Evolutionary conservation across 257 asterid species (phyloP).

Genomic region (Solanum bukasovii): DNA sequence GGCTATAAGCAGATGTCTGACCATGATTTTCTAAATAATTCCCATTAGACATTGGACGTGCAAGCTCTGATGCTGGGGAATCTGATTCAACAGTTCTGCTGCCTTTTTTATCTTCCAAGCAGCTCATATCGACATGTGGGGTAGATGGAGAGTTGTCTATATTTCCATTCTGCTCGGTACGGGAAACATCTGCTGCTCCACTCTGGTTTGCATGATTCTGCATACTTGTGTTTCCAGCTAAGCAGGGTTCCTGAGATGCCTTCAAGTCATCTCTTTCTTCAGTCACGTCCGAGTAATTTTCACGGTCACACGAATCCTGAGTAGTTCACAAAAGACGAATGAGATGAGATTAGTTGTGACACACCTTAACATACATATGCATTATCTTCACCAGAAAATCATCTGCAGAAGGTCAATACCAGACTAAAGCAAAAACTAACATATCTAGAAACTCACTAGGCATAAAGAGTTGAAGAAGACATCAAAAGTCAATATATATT

Average conservation of each 20-base stretch:
- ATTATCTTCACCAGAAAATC: not conserved
- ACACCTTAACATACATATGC: not conserved
- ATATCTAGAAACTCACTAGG: not conserved
- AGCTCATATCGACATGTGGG: constrained; percentile 4
- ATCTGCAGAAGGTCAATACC: not conserved
- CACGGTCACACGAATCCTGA: constrained; percentile 75
- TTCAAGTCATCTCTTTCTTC: constrained; percentile 56
- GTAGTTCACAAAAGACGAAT: not conserved
- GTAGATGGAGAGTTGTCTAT: constrained; percentile 5
- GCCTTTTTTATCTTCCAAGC: constrained; percentile 10
- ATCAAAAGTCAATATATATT: not conserved
- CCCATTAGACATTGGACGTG: constrained; percentile 24
- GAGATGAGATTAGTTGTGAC: not conserved
- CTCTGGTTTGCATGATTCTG: constrained; percentile 16
- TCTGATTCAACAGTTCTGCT: constrained; percentile 11
- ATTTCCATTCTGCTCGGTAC: constrained; percentile 12
- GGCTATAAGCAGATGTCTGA: not conserved
- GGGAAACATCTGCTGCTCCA: constrained; percentile 6
- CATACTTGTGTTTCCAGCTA: not conserved
- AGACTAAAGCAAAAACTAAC: not conserved
- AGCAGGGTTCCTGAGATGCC: constrained; percentile 23
- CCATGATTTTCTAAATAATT: constrained; percentile 13
- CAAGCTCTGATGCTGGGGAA: constrained; percentile 24
- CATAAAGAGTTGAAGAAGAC: not conserved
- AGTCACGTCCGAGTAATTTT: constrained; percentile 71